Evolutionary conservation across 1,284 basidiomycete species (phyloP).

Genomic region (Somion occarium): DNA sequence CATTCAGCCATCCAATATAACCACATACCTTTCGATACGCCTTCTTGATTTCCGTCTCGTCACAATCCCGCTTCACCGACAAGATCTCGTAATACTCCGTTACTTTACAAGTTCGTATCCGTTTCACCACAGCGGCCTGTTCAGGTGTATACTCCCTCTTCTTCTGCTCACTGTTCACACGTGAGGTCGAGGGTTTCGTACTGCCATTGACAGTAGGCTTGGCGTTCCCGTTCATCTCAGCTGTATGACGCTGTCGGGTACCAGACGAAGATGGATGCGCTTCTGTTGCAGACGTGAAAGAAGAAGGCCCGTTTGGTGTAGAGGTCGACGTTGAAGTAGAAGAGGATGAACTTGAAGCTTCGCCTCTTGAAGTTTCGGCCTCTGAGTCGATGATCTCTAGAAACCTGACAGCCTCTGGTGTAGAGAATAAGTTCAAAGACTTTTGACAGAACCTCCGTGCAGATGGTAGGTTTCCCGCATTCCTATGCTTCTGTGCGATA

Average conservation of each 20-base stretch:
- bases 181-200: background rate
- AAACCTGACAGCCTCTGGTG: slow-evolving; percentile 71
- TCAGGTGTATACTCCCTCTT: slow-evolving; percentile 87
- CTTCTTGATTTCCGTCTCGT: slow-evolving; percentile 91
- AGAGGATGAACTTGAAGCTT: slow-evolving; percentile 27
- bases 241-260: slow-evolving; percentile 44
- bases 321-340: slow-evolving; percentile 22
- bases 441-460: slow-evolving; percentile 92
- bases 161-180: slow-evolving; percentile 42
- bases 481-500: slow-evolving; percentile 73
- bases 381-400: slow-evolving; percentile 60
- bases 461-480: slow-evolving; percentile 66
- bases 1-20: slow-evolving; percentile 9
- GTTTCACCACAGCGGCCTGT: slow-evolving; percentile 82
- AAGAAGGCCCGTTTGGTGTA: slow-evolving; percentile 14
- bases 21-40: slow-evolving; percentile 89
- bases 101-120: slow-evolving; percentile 81
- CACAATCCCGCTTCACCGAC: slow-evolving; percentile 78
- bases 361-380: slow-evolving; percentile 24
- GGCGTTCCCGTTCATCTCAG: slow-evolving; percentile 34
- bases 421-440: slow-evolving; percentile 80
- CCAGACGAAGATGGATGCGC: slow-evolving; percentile 66
- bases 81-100: slow-evolving; percentile 96
- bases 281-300: slow-evolving; percentile 48
- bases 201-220: slow-evolving; percentile 23